These are phyloP conservation scores for Pyrenochaeta sp. DNA, from an alignment of 2,329 filamentous ascomycete species.

Conservation along the genomic window DNA sequence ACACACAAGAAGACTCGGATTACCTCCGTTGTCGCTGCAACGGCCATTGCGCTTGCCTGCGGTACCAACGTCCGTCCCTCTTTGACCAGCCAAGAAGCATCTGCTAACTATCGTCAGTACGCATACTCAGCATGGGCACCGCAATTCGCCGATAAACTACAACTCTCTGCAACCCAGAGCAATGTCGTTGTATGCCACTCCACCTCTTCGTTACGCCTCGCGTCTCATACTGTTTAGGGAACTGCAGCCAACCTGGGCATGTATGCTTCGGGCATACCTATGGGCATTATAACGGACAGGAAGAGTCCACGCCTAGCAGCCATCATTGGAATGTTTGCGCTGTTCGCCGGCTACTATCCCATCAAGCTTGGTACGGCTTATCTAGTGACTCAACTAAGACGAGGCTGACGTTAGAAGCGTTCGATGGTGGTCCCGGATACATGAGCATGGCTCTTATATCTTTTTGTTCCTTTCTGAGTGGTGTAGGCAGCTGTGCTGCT, in stretches of 20 bases:
- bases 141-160: slow-evolving; percentile 86
- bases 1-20: slow-evolving; percentile 71
- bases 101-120: slow-evolving; percentile 68
- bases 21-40: slow-evolving; percentile 84
- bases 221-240: slow-evolving; percentile 49
- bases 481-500: slow-evolving; percentile 88
- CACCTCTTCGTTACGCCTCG: background rate
- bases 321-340: slow-evolving; percentile 73
- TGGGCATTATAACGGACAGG: slow-evolving; percentile 85
- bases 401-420: slow-evolving; percentile 64
- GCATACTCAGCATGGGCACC: slow-evolving; percentile 98
- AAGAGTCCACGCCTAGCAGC: slow-evolving; percentile 82
- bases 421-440: slow-evolving; percentile 69
- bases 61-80: slow-evolving; percentile 79
- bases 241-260: slow-evolving; percentile 89
- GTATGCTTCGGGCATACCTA: slow-evolving; percentile 88
- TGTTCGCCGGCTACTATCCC: slow-evolving; percentile 85
- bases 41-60: slow-evolving; percentile 83
- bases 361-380: slow-evolving; percentile 70
- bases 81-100: background rate
- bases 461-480: slow-evolving; percentile 84
- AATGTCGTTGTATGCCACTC: slow-evolving; percentile 77
- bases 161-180: slow-evolving; percentile 88
- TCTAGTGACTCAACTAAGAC: too few relatives aligned
- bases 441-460: slow-evolving; percentile 69